Percentiles rank a stretch among this genome's conserved stretches.
These are phyloP conservation scores for Sporobolomyces phaffii DNA, from an alignment of 768 basidiomycete genomes.

Conservation along the genomic window DNA sequence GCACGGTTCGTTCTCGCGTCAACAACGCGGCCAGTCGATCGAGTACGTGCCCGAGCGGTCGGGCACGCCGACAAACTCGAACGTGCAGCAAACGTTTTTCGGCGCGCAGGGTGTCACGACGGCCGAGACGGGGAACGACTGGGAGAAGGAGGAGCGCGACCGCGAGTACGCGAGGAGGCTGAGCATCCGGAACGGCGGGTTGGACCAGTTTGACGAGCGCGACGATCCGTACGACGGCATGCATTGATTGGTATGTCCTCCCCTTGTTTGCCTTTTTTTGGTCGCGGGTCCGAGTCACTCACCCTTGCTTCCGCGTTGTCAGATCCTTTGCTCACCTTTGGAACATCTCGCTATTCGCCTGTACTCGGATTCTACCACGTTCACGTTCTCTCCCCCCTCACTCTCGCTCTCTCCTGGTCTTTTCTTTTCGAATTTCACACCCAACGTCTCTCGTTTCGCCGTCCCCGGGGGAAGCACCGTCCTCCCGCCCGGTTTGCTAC, in stretches of 20 bases:
- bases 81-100: conserved; percentile 42
- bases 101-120: neutral
- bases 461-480: no score
- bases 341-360: neutral
- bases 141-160: neutral
- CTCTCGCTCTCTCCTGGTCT: neutral
- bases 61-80: conserved; percentile 39
- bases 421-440: neutral
- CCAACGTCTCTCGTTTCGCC: neutral
- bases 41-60: conserved; percentile 4
- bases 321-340: no score
- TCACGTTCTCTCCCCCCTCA: neutral
- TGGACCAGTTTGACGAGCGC: neutral
- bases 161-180: conserved; percentile 6
- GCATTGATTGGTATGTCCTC: conserved; percentile 1
- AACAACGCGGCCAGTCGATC: neutral
- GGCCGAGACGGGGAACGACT: neutral
- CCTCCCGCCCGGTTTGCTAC: neutral
- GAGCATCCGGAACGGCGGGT: conserved; percentile 19
- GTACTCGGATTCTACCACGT: no score
- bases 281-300: no score
- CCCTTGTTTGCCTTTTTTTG: no score
- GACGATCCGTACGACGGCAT: conserved; percentile 9
- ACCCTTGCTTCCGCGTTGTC: no score
- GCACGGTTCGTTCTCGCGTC: neutral